Percentiles rank a stretch among this genome's conserved stretches.
These are phyloP conservation scores for Petasospora rhodanensis DNA, from an alignment of 1,139 yeast genomes.

Conservation along the genomic window DNA sequence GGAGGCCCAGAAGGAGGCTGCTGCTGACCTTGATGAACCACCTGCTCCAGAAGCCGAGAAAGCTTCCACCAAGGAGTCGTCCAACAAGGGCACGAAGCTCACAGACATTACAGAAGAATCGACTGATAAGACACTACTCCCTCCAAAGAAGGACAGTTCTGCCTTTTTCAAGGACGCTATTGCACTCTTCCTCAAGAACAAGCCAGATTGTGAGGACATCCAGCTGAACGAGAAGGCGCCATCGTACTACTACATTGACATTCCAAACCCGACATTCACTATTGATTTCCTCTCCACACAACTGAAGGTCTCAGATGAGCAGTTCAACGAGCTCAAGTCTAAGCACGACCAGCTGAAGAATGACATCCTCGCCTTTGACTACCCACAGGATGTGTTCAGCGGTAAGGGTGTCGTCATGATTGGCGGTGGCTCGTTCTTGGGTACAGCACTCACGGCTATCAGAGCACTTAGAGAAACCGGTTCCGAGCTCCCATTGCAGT, in stretches of 20 bases:
- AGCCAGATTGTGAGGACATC: constrained; percentile 18
- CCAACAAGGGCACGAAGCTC: no score
- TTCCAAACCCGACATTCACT: constrained; percentile 25
- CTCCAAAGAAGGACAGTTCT: no score
- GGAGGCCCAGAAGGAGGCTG: neutral
- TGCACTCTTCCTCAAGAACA: constrained; percentile 18
- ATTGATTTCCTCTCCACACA: constrained; percentile 22
- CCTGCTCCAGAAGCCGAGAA: no score
- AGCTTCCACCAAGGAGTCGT: neutral
- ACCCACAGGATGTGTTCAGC: constrained; percentile 36
- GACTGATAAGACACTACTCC: no score
- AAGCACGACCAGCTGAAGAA: constrained; percentile 19
- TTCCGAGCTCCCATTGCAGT: constrained; percentile 54
- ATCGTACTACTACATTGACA: constrained; percentile 23
- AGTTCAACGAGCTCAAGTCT: constrained; percentile 20
- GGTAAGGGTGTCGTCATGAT: constrained; percentile 60
- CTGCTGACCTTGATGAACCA: no score
- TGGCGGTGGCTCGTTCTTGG: constrained; percentile 58
- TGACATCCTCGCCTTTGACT: constrained; percentile 15
- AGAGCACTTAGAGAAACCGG: constrained; percentile 50
- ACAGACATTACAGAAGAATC: neutral
- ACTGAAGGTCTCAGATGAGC: constrained; percentile 21
- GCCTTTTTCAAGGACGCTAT: constrained; percentile 19
- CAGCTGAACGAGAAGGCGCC: constrained; percentile 22
- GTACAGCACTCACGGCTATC: constrained; percentile 51